Conservation (phyloP, 2,329 filamentous ascomycete species). For the Magnaporthiopsis poae region DNA sequence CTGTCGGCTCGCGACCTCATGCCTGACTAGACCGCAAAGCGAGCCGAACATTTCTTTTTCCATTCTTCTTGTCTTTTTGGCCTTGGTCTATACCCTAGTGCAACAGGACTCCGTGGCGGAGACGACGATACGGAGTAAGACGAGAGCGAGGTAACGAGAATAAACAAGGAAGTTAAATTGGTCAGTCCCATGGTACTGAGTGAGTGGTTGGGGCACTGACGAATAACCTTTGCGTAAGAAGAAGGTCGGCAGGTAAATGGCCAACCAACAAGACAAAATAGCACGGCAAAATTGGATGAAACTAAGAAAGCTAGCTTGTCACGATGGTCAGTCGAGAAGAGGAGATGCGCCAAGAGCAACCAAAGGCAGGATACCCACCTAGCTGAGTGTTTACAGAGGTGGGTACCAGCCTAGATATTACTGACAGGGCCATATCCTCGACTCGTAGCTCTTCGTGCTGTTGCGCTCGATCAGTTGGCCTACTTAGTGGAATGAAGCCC, state of each 20-base stretch:
- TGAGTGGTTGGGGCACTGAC: no score
- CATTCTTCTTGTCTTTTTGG: background rate
- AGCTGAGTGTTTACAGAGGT: no score
- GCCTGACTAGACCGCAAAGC: background rate
- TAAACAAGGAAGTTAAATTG: background rate
- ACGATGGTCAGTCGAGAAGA: background rate
- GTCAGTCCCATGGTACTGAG: background rate
- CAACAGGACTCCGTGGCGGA: background rate
- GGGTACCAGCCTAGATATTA: background rate
- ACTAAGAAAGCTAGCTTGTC: no score
- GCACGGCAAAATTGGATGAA: no score
- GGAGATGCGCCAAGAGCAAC: background rate
- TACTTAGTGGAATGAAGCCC: no score
- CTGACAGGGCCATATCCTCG: background rate
- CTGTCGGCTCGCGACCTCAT: background rate
- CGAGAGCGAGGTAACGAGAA: background rate
- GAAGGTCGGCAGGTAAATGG: no score
- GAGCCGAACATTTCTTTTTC: background rate
- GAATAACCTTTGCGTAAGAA: no score
- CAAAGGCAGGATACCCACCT: background rate
- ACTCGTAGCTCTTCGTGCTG: background rate
- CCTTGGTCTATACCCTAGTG: background rate
- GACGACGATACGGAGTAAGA: background rate
- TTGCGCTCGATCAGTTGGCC: background rate
- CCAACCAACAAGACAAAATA: no score